Conservation (phyloP, 345 rosid genomes). For the Ricinus communis region DNA sequence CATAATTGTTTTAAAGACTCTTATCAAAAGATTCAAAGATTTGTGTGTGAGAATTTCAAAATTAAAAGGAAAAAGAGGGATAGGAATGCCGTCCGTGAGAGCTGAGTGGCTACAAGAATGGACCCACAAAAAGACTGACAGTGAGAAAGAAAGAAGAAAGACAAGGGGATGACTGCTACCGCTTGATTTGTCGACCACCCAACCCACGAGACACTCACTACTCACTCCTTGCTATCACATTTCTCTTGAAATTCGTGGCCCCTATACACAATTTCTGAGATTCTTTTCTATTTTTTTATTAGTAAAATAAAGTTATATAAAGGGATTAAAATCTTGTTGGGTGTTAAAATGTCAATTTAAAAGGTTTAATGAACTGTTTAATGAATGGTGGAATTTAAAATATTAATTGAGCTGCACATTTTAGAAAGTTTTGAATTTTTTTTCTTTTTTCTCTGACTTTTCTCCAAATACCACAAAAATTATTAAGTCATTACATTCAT, state of each 20-base stretch:
- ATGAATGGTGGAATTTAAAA: too few species aligned
- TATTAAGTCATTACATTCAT: too few species aligned
- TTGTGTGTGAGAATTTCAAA: neutral
- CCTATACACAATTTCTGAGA: neutral
- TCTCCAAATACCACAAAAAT: too few species aligned
- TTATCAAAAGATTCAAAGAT: neutral
- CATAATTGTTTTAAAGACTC: slow-evolving; percentile 30
- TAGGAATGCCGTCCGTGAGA: slow-evolving; percentile 38
- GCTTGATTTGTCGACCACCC: slow-evolving; percentile 25
- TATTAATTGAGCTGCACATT: too few species aligned
- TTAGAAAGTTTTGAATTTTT: too few species aligned
- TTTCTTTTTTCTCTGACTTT: too few species aligned
- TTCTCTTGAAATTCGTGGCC: slow-evolving; percentile 28
- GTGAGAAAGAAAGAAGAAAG: slow-evolving; percentile 17
- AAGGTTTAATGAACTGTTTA: too few species aligned
- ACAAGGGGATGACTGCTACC: slow-evolving; percentile 33
- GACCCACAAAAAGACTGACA: slow-evolving; percentile 25
- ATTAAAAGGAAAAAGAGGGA: neutral
- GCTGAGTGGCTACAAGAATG: slow-evolving; percentile 21
- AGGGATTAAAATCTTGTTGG: too few species aligned
- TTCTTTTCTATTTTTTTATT: neutral
- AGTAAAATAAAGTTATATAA: too few species aligned
- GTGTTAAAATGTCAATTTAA: too few species aligned
- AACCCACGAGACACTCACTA: neutral
- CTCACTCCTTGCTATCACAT: slow-evolving; percentile 15